Percentiles rank a stretch among this genome's conserved stretches.
Evolutionary conservation across 2,329 filamentous ascomycete genomes (phyloP).

Genomic region (Aspergillus sp.): DNA sequence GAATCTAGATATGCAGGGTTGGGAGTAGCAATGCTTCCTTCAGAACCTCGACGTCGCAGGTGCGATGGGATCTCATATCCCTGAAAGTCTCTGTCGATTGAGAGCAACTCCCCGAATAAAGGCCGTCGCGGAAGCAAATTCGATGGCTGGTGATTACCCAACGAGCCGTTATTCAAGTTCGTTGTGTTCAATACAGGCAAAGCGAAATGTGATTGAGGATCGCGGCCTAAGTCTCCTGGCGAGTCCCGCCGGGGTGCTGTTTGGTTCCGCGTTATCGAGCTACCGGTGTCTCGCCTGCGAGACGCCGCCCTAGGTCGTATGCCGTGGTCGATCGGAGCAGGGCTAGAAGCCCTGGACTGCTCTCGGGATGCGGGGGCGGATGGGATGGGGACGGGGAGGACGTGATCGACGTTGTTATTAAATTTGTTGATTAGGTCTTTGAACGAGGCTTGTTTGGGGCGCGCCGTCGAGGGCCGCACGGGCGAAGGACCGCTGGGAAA

Average conservation of each 20-base stretch:
- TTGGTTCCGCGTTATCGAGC: constrained; percentile 17
- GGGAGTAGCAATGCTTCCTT: constrained; percentile 64
- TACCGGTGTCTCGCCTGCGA: constrained; percentile 22
- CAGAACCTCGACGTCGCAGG: constrained; percentile 64
- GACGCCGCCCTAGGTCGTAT: constrained; percentile 31
- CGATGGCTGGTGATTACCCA: constrained; percentile 13
- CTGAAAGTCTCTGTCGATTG: constrained; percentile 55
- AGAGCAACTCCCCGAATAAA: constrained; percentile 73
- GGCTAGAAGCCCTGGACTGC: constrained; percentile 35
- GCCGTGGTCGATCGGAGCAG: constrained; percentile 19
- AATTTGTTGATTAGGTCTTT: constrained; percentile 79
- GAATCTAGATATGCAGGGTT: constrained; percentile 44
- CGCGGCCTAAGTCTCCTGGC: constrained; percentile 11
- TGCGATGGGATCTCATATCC: constrained; percentile 59
- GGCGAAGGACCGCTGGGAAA: constrained; percentile 19
- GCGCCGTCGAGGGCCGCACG: constrained; percentile 17
- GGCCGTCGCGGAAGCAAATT: constrained; percentile 51
- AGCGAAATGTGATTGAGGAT: constrained; percentile 5
- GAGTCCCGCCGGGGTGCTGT: constrained; percentile 19
- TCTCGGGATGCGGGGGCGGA: constrained; percentile 33
- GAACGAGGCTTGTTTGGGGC: constrained; percentile 64
- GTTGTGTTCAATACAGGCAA: constrained; percentile 7
- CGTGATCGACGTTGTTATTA: constrained; percentile 60
- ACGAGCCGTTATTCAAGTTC: constrained; percentile 4
- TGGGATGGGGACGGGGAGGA: constrained; percentile 42